These are phyloP conservation scores for Saposhnikovia divaricata DNA, from an alignment of 129 eudicot genomes.

Conservation along the genomic window DNA sequence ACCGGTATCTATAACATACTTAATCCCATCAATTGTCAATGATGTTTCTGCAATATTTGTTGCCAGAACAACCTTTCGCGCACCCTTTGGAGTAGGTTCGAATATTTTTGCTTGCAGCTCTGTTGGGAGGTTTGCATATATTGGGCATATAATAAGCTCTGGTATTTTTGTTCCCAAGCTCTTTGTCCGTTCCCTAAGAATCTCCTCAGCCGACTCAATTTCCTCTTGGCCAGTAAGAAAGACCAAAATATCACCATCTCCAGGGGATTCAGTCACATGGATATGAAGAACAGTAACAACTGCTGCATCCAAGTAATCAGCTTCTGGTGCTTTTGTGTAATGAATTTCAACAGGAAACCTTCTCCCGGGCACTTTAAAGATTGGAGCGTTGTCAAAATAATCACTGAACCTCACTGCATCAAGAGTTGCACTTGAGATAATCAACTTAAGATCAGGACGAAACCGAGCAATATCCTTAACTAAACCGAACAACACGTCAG, in stretches of 20 bases:
- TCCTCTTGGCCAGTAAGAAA: conserved; percentile 28
- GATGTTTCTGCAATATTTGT: conserved; percentile 30
- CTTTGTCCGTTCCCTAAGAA: conserved; percentile 21
- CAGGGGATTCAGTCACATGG: conserved; percentile 19
- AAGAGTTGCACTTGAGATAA: conserved; percentile 30
- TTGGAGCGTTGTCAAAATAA: conserved; percentile 28
- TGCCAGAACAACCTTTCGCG: conserved; percentile 29
- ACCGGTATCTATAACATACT: conserved; percentile 28
- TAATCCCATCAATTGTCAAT: conserved; percentile 25
- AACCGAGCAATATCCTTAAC: conserved; percentile 25
- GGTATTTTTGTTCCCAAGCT: conserved; percentile 24
- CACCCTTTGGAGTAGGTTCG: conserved; percentile 27
- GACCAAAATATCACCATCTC: conserved; percentile 23
- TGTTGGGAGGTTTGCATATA: conserved; percentile 26
- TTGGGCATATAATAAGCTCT: conserved; percentile 26
- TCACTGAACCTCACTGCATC: conserved; percentile 27
- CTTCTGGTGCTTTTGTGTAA: conserved; percentile 29
- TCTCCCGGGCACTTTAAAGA: conserved; percentile 25
- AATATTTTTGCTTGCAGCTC: conserved; percentile 28
- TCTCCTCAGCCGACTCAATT: conserved; percentile 27
- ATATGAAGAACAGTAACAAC: conserved; percentile 21
- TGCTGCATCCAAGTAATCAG: conserved; percentile 31
- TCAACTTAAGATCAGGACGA: conserved; percentile 28
- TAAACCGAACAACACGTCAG: conserved; percentile 5
- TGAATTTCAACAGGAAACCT: conserved; percentile 23